These are phyloP conservation scores for Puya raimondii DNA, from an alignment of 176 grass and related monocot genomes.

Conservation along the genomic window DNA sequence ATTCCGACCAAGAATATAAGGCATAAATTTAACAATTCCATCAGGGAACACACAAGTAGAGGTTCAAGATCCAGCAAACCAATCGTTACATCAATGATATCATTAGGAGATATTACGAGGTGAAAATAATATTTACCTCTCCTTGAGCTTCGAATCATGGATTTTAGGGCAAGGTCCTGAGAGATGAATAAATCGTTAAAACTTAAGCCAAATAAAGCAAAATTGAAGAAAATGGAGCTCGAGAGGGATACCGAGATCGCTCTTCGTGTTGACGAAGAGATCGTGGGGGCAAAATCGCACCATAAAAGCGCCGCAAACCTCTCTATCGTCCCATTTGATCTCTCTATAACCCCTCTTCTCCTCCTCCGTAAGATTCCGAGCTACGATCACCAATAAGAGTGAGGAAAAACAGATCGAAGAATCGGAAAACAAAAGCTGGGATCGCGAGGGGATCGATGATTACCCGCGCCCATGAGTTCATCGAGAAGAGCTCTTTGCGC, in stretches of 20 bases:
- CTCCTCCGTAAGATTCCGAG: constrained; percentile 85
- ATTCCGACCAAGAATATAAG: too few species aligned
- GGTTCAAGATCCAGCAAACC: background rate
- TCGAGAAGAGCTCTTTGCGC: constrained; percentile 90
- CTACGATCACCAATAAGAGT: constrained; percentile 26
- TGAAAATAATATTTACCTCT: constrained; percentile 40
- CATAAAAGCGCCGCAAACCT: constrained; percentile 75
- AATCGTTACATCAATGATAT: background rate
- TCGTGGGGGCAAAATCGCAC: constrained; percentile 81
- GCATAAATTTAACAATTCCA: too few species aligned
- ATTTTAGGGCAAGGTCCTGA: constrained; percentile 74
- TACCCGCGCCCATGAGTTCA: constrained; percentile 93
- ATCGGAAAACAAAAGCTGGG: background rate
- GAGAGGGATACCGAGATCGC: constrained; percentile 56
- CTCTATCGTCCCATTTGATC: constrained; percentile 75
- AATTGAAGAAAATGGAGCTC: background rate
- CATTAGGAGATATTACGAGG: constrained; percentile 8
- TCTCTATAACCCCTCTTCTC: constrained; percentile 77
- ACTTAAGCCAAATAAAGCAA: background rate
- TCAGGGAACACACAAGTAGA: background rate
- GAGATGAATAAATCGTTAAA: constrained; percentile 8
- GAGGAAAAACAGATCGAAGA: constrained; percentile 10
- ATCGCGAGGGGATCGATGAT: background rate
- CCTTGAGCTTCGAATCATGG: constrained; percentile 94
- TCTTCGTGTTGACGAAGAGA: constrained; percentile 90